Base-by-base conservation (phyloP, 2,329 filamentous ascomycete genomes). In the Aspergillus aculeatinus region DNA sequence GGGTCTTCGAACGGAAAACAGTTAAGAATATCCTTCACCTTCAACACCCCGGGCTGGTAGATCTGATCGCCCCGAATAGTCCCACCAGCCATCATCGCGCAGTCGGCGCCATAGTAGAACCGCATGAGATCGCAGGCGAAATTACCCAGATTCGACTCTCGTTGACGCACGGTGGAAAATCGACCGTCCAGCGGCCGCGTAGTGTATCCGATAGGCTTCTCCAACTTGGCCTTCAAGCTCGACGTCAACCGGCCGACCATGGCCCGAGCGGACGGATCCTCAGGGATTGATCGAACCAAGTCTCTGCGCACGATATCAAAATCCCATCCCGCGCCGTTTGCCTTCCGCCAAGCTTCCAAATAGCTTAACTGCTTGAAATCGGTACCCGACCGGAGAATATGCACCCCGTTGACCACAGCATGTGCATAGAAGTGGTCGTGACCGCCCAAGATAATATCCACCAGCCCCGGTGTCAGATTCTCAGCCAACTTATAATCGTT, bases 1-100 rank as follows among this genome's bases (percentile, higher is more conserved):
- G 92, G 92, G 64, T 96, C 92, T 71, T 96, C 92, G 67, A 97
- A 96, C 0, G 93, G 93, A 66, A 96, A 96, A 70, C 91, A 96
- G 54, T 90, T 90, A 59, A 92, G 85, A n/a, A 96, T 85, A 68
- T 96, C 91, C 69, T 91, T 91, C 60, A 96, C 79, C 25, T 88
- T 82, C 7, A 96, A 79, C 0, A 92, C 81, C 0, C 92, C 92
- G 0, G 91, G 90, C 0, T 91, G 87, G 68, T 96, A 96, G 33
- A 96, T 87, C 73, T 95, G 91, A 70, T 96, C 92, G 1, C 92
- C 92, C 14, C 92, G 85, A 56, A 96, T 91, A 0, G 92, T 96
- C 0, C 92, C 92, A 0, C 89, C 84, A 0, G 90, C 91, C 87
- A 96, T 95, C 63, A 96, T 82, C 31, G 87, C 85, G 71, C 91